Evolutionary conservation across 345 rosid genomes (phyloP).

Genomic region (Pistacia vera): DNA sequence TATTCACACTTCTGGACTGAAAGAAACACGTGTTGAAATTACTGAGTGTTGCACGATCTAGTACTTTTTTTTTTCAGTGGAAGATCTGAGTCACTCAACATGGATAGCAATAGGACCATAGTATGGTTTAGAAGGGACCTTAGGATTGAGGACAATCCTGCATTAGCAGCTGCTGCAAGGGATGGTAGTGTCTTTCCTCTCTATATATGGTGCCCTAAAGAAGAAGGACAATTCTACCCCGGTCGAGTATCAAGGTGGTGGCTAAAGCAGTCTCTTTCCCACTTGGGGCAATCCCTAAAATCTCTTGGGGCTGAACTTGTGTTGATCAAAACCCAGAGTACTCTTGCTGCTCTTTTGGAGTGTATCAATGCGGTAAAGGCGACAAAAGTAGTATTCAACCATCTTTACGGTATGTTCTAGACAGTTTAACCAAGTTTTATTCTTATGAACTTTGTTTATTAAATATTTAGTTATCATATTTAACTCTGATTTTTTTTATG

Average conservation of each 20-base stretch:
- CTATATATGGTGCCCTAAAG: conserved; percentile 91
- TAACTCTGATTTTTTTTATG: not conserved
- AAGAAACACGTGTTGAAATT: conserved; percentile 7
- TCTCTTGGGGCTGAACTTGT: conserved; percentile 80
- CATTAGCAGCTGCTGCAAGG: conserved; percentile 85
- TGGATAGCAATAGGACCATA: conserved; percentile 59
- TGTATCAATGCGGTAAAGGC: conserved; percentile 65
- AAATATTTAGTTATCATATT: conserved; percentile 9
- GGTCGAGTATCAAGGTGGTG: conserved; percentile 98
- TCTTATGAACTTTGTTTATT: conserved; percentile 1
- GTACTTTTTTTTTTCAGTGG: not conserved
- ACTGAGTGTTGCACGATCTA: conserved; percentile 4
- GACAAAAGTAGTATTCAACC: conserved; percentile 80
- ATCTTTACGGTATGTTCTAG: conserved; percentile 69
- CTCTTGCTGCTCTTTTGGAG: conserved; percentile 65
- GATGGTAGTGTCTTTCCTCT: conserved; percentile 80
- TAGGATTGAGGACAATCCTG: conserved; percentile 97
- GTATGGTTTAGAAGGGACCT: conserved; percentile 99
- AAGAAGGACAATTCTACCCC: conserved; percentile 86
- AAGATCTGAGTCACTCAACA: conserved; percentile 27
- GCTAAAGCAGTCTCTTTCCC: conserved; percentile 85
- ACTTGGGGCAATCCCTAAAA: conserved; percentile 64
- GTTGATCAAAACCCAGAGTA: conserved; percentile 66
- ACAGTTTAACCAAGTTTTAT: not conserved
- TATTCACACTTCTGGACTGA: conserved; percentile 15